These are phyloP conservation scores for Ophiostoma ips DNA, from an alignment of 2,329 filamentous ascomycete species.

Conservation along the genomic window DNA sequence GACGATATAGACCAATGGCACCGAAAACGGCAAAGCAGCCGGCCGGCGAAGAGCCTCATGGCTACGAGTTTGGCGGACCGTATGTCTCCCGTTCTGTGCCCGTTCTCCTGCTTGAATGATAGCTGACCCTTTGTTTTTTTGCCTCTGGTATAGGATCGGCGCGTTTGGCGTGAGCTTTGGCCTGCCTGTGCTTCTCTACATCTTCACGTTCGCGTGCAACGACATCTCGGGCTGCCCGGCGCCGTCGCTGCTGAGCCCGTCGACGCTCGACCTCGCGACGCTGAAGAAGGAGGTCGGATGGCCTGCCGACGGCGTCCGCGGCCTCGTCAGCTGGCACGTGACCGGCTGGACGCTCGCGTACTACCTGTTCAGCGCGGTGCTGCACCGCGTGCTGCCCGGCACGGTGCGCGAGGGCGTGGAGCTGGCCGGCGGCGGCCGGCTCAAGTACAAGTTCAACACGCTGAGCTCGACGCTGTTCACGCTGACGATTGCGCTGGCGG, in stretches of 20 bases:
- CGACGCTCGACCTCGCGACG: slow-evolving; percentile 53
- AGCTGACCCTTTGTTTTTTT: background rate
- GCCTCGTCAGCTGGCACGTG: slow-evolving; percentile 55
- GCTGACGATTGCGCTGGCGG: slow-evolving; percentile 55
- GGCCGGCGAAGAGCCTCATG: slow-evolving; percentile 18
- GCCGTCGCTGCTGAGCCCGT: slow-evolving; percentile 62
- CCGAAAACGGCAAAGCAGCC: slow-evolving; percentile 1
- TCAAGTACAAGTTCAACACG: slow-evolving; percentile 74
- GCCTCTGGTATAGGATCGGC: slow-evolving; percentile 54
- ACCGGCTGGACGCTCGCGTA: slow-evolving; percentile 61
- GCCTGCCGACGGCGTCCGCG: slow-evolving; percentile 55
- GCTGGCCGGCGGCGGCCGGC: slow-evolving; percentile 54
- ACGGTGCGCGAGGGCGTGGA: slow-evolving; percentile 55
- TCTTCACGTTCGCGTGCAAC: slow-evolving; percentile 78
- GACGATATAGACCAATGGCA: slow-evolving; percentile 5
- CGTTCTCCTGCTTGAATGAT: background rate
- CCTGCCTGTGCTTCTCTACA: slow-evolving; percentile 65
- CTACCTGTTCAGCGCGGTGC: slow-evolving; percentile 59
- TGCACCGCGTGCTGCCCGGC: slow-evolving; percentile 67
- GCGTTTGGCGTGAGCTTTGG: slow-evolving; percentile 66
- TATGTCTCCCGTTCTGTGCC: slow-evolving; percentile 19
- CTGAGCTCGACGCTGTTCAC: slow-evolving; percentile 63
- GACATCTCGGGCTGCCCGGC: slow-evolving; percentile 84
- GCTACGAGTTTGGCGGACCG: slow-evolving; percentile 41
- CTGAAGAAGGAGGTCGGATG: slow-evolving; percentile 74